Base-by-base conservation (phyloP, 2,329 filamentous ascomycete genomes). In the Rutstroemia sydowiana region DNA sequence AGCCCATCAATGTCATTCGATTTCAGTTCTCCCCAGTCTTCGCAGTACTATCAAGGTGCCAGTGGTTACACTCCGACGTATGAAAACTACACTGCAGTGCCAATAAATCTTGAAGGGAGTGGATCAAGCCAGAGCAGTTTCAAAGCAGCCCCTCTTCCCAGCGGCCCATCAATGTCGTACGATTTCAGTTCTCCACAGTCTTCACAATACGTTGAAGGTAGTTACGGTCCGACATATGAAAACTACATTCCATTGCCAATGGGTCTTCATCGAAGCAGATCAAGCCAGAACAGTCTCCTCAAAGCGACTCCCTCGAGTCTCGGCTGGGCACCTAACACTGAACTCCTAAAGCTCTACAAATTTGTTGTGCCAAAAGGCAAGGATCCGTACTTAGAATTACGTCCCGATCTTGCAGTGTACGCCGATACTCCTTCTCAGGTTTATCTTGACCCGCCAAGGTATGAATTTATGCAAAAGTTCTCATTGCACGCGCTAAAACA, bases 291-390 rank as follows among this genome's bases (percentile, higher is more conserved):
- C 2, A 37, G 23, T n/a, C 26, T 30, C 34, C 6, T 48, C n/a
- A 52, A 30, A 52, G 14, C 36, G 5, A 62, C 59, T 1, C 58
- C 56, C 9, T 51, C 18, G 7, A 56, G 32, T 18, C 55, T 62
- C 6, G 52, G 45, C 16, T 62, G 59, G 60, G 36, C 18, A 4
- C 41, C 31, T 4, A 11, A 42, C 16, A 54, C 51, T 5, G 45
- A 54, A 16, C 34, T 56, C 4, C n/a, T 55, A 13, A 34, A 55
- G 18, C 37, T 56, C 18, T 62, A 62, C 41, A 55, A 58, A 13
- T 55, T 62, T 11, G 45, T 59, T 2, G 50, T 61, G 4, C 31
- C 36, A 3, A 61, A 61, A 16, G 54, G 51, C 14, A 54, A 56
- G 30, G 55, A 59, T 9, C 54, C 57, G 21, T 56, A 57, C 34